phyloP scores from a whole-genome alignment of 495 filamentous ascomycete genomes.

The Aspergillus asperescens region DNA sequence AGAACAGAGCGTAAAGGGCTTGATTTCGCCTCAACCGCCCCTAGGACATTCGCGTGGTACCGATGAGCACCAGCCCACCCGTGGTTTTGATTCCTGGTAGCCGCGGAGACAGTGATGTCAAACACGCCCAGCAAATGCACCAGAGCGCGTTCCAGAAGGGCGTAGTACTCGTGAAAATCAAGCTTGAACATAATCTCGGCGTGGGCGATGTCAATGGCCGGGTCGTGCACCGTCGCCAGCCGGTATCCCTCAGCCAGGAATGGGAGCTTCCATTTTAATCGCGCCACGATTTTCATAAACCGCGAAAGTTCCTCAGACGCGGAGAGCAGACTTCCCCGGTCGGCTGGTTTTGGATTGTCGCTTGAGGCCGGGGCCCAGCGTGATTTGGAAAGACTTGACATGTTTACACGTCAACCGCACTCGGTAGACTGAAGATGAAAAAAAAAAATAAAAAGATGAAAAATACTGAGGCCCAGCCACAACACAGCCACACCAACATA shows the following conservation, averaged over 20 bases:
- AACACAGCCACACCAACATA: too few species aligned
- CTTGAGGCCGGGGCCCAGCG: conserved; percentile 28
- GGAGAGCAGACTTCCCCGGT: conserved; percentile 15
- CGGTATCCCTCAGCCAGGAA: conserved; percentile 51
- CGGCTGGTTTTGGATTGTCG: conserved; percentile 12
- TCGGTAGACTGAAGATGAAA: too few species aligned
- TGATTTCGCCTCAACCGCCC: conserved; percentile 42
- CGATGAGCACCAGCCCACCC: conserved; percentile 33
- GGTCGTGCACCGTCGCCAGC: conserved; percentile 33
- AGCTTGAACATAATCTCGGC: conserved; percentile 63
- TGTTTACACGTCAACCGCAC: too few species aligned
- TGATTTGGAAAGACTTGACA: conserved; percentile 27
- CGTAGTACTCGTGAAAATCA: conserved; percentile 67
- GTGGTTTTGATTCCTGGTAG: background rate
- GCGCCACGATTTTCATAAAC: conserved; percentile 51
- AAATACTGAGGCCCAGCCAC: background rate
- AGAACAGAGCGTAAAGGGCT: conserved; percentile 50
- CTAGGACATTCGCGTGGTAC: conserved; percentile 62
- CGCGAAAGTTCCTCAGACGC: conserved; percentile 45
- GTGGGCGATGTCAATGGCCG: conserved; percentile 25
- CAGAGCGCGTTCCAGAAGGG: conserved; percentile 57
- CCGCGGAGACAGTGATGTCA: conserved; percentile 41
- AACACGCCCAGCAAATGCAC: conserved; percentile 56
- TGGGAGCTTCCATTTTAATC: conserved; percentile 56
- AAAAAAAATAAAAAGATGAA: too few species aligned